Conservation (phyloP, 176 grass and related monocot species). For the Phragmites australis region DNA sequence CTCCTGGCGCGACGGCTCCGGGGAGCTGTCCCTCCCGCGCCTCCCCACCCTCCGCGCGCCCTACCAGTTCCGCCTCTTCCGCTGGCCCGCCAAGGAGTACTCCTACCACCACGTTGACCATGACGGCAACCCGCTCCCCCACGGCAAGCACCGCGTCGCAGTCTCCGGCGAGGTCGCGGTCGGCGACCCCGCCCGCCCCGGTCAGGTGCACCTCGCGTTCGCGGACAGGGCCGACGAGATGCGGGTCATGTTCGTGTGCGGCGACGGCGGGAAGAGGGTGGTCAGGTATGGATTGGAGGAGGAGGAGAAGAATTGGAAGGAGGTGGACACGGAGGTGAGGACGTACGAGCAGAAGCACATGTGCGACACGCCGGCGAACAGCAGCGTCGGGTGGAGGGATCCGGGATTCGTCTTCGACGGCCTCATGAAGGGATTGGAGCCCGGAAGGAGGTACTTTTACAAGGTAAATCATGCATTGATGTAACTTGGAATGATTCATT, state of each 20-base stretch:
- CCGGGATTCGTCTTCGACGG: slow-evolving; percentile 93
- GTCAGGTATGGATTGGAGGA: slow-evolving; percentile 64
- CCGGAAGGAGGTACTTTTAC: slow-evolving; percentile 78
- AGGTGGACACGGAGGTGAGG: slow-evolving; percentile 58
- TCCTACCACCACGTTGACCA: slow-evolving; percentile 69
- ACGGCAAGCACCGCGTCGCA: slow-evolving; percentile 61
- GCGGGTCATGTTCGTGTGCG: slow-evolving; percentile 82
- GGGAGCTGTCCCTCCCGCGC: slow-evolving; percentile 57
- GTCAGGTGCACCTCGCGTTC: slow-evolving; percentile 89
- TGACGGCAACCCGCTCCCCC: slow-evolving; percentile 75
- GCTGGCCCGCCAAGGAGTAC: slow-evolving; percentile 72
- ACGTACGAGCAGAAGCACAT: slow-evolving; percentile 88
- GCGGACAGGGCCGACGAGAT: slow-evolving; percentile 76
- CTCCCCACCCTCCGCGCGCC: slow-evolving; percentile 70
- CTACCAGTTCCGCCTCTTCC: slow-evolving; percentile 90
- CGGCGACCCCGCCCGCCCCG: slow-evolving; percentile 39
- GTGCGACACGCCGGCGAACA: slow-evolving; percentile 79
- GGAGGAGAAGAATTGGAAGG: slow-evolving; percentile 41
- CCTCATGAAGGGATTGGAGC: slow-evolving; percentile 71
- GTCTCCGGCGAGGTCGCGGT: slow-evolving; percentile 56
- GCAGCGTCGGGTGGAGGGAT: slow-evolving; percentile 82
- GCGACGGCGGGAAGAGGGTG: slow-evolving; percentile 53
- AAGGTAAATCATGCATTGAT: slow-evolving; percentile 53
- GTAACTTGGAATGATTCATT: neutral
- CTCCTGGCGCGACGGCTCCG: slow-evolving; percentile 53